Evolutionary conservation across 2,329 filamentous ascomycete species (phyloP).

Genomic region (Pyrenochaeta sp.): DNA sequence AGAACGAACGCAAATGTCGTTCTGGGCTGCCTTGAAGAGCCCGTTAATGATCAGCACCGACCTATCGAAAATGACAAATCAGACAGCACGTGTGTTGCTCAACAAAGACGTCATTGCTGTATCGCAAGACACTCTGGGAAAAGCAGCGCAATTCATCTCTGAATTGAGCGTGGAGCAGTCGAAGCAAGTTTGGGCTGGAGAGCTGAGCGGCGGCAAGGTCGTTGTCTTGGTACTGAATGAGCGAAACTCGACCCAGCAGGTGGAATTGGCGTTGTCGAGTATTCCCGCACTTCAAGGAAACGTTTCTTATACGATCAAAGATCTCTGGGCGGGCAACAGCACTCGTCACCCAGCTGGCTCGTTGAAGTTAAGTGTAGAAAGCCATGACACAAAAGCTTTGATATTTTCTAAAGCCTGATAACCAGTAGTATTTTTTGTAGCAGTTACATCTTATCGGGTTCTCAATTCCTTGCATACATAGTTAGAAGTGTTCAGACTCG

Average conservation of each 20-base stretch:
- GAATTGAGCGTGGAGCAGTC: background rate
- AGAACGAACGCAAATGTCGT: conserved; percentile 59
- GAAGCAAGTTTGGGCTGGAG: background rate
- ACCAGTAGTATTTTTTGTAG: too few species aligned
- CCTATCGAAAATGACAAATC: background rate
- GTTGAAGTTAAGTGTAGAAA: background rate
- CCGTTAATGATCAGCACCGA: conserved; percentile 59
- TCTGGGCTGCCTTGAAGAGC: conserved; percentile 61
- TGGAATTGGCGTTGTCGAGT: background rate
- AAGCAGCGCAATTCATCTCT: background rate
- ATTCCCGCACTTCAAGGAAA: background rate
- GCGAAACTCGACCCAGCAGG: background rate
- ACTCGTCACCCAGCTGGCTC: background rate
- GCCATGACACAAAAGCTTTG: background rate
- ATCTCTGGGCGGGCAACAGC: background rate
- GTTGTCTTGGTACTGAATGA: background rate
- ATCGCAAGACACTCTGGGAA: background rate
- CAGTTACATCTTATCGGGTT: too few species aligned
- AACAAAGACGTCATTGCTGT: background rate
- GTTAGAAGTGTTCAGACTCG: too few species aligned
- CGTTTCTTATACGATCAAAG: background rate
- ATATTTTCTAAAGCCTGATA: too few species aligned
- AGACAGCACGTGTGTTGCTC: background rate
- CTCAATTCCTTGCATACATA: too few species aligned
- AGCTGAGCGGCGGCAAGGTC: background rate